These are phyloP conservation scores for Aspergillus avenaceus DNA, from an alignment of 495 filamentous ascomycete species.

Conservation along the genomic window DNA sequence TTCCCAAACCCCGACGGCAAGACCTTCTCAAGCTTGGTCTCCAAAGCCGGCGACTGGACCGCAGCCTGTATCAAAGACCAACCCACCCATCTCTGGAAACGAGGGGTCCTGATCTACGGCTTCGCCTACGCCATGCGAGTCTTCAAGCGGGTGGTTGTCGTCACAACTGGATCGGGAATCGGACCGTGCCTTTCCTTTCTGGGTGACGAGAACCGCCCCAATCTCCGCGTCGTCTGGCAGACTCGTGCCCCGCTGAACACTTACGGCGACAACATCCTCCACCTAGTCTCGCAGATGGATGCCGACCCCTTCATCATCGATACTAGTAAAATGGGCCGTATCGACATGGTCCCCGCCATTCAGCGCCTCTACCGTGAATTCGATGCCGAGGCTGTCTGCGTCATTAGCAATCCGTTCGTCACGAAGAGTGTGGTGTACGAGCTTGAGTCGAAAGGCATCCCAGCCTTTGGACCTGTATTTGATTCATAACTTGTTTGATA, in stretches of 20 bases:
- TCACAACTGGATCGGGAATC: slow-evolving; percentile 83
- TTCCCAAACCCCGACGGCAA: slow-evolving; percentile 49
- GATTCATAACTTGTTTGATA: slow-evolving; percentile 54
- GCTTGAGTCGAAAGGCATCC: slow-evolving; percentile 63
- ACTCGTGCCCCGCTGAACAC: slow-evolving; percentile 50
- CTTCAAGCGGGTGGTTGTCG: slow-evolving; percentile 64
- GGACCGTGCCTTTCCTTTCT: slow-evolving; percentile 56
- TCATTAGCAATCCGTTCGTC: slow-evolving; percentile 71
- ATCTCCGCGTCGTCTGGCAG: slow-evolving; percentile 57
- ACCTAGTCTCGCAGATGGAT: slow-evolving; percentile 49
- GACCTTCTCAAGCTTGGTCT: slow-evolving; percentile 65
- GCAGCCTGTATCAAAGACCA: slow-evolving; percentile 56
- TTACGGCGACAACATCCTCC: slow-evolving; percentile 48
- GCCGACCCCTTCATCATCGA: slow-evolving; percentile 52
- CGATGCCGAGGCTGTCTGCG: slow-evolving; percentile 67
- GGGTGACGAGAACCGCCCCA: slow-evolving; percentile 42
- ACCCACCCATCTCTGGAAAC: slow-evolving; percentile 43
- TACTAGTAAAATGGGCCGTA: slow-evolving; percentile 42
- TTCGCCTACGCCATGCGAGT: slow-evolving; percentile 69
- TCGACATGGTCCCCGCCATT: slow-evolving; percentile 55
- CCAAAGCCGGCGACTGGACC: slow-evolving; percentile 86
- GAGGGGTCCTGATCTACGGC: slow-evolving; percentile 56
- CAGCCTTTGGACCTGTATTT: slow-evolving; percentile 76
- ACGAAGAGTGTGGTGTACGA: slow-evolving; percentile 71
- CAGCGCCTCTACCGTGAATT: slow-evolving; percentile 54